Evolutionary conservation across 805 yeast genomes (phyloP).

Genomic region (Kodamaea fukazawae): DNA sequence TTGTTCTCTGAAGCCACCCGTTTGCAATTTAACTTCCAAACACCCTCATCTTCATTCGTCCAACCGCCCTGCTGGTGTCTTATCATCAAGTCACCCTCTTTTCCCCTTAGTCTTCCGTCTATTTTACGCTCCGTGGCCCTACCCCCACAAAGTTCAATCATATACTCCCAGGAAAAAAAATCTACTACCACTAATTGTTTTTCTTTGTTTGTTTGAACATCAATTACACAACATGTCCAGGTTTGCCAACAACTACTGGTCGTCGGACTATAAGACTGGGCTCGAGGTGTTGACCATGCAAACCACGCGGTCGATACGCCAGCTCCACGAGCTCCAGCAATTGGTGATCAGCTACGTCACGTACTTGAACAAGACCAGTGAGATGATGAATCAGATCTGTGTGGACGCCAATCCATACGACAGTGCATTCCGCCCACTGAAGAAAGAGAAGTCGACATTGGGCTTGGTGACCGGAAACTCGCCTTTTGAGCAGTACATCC

Average conservation of each 20-base stretch:
- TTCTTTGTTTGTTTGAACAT: neutral
- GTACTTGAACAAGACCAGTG: slow-evolving; percentile 35
- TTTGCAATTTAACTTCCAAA: too few species aligned
- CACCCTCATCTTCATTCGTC: too few species aligned
- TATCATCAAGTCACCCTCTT: too few species aligned
- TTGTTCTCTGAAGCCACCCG: too few species aligned
- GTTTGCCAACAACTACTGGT: slow-evolving; percentile 41
- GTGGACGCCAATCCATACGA: slow-evolving; percentile 22
- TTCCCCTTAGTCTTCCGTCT: too few species aligned
- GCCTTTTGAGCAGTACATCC: slow-evolving; percentile 16
- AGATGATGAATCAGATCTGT: slow-evolving; percentile 27
- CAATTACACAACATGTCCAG: slow-evolving; percentile 5
- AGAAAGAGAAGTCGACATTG: slow-evolving; percentile 1
- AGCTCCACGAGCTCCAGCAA: slow-evolving; percentile 39
- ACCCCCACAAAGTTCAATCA: too few species aligned
- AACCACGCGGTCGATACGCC: slow-evolving; percentile 31
- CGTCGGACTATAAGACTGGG: slow-evolving; percentile 39
- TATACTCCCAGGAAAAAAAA: too few species aligned
- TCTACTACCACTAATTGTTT: too few species aligned
- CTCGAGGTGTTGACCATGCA: slow-evolving; percentile 31
- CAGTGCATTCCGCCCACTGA: slow-evolving; percentile 19
- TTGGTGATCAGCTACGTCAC: slow-evolving; percentile 37
- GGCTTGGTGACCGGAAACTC: neutral
- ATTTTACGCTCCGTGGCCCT: too few species aligned
- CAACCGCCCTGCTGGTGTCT: too few species aligned